A percentile compares a stretch with the other conserved stretches of the same genome.
Conservation (phyloP, 768 basidiomycete genomes). For the Goffeauzyma gilvescens region DNA sequence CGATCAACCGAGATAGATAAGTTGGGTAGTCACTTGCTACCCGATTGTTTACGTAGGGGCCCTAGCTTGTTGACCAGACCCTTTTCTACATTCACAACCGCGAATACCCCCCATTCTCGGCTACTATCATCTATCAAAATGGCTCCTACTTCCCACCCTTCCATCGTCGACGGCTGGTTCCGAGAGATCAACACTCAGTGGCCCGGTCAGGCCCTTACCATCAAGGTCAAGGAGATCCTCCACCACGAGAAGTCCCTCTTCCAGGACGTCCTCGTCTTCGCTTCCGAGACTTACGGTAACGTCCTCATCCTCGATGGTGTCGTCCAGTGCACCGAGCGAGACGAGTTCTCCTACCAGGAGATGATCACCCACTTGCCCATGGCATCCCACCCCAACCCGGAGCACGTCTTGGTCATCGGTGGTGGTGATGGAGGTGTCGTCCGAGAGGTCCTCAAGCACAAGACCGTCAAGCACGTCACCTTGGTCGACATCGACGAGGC, state of each 20-base stretch:
- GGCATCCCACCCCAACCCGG: constrained; percentile 85
- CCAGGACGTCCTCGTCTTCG: constrained; percentile 94
- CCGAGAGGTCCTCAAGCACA: constrained; percentile 88
- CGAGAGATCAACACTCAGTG: constrained; percentile 85
- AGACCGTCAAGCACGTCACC: constrained; percentile 71
- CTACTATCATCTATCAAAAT: constrained; percentile 14
- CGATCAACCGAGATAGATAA: too few species aligned
- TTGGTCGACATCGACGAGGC: constrained; percentile 98
- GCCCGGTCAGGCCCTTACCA: constrained; percentile 84
- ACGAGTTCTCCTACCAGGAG: constrained; percentile 99
- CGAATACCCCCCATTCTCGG: too few species aligned
- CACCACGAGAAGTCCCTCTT: constrained; percentile 82
- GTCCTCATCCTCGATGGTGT: constrained; percentile 87
- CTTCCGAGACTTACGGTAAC: constrained; percentile 91
- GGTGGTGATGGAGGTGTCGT: constrained; percentile 98
- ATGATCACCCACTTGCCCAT: constrained; percentile 98
- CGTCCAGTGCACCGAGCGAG: constrained; percentile 91
- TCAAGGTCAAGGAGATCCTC: constrained; percentile 86
- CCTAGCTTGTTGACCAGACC: too few species aligned
- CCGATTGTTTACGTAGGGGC: too few species aligned
- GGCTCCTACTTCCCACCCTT: constrained; percentile 29
- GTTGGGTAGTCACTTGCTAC: too few species aligned
- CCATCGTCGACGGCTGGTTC: constrained; percentile 69
- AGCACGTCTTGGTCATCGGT: constrained; percentile 88
- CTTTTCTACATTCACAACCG: too few species aligned